Percentiles rank a stretch among this genome's conserved stretches.
Evolutionary conservation across 768 basidiomycete species (phyloP).

Genomic region (Chalciporus chontae): DNA sequence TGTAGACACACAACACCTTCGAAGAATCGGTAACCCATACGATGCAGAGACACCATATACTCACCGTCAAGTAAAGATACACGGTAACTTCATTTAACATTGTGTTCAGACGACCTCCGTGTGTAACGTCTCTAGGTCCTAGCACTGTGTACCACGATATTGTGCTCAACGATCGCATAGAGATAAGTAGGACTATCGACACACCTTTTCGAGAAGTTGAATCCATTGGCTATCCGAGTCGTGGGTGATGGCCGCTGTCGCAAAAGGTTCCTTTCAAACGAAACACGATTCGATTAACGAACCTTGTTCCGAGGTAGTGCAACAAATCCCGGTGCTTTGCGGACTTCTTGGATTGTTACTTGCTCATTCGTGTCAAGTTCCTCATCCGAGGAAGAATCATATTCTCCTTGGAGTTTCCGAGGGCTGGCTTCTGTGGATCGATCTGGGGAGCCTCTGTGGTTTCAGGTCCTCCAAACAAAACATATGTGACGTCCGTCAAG

Average conservation of each 20-base stretch:
- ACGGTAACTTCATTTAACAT: not conserved
- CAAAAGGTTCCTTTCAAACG: constrained; percentile 1
- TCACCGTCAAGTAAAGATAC: constrained; percentile 1
- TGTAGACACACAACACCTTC: too few relatives aligned
- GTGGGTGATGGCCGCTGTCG: constrained; percentile 3
- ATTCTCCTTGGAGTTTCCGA: not conserved
- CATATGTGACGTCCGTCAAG: not conserved
- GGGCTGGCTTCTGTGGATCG: not conserved
- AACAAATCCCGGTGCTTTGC: too few relatives aligned
- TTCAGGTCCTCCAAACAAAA: not conserved
- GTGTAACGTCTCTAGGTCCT: not conserved
- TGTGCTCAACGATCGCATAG: not conserved
- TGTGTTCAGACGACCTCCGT: not conserved
- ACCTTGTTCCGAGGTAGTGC: too few relatives aligned
- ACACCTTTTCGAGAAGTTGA: constrained; percentile 5
- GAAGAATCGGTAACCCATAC: too few relatives aligned
- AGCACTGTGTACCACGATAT: not conserved
- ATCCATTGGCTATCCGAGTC: constrained; percentile 8
- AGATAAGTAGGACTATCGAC: not conserved
- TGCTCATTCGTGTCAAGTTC: too few relatives aligned
- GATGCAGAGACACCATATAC: not conserved
- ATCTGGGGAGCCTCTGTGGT: not conserved
- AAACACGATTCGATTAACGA: not conserved
- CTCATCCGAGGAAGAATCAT: not conserved
- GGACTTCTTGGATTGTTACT: not conserved